Percentiles rank a stretch among this genome's conserved stretches.
Conservation (phyloP, 495 filamentous ascomycete species). For the Rhypophila decipiens region DNA sequence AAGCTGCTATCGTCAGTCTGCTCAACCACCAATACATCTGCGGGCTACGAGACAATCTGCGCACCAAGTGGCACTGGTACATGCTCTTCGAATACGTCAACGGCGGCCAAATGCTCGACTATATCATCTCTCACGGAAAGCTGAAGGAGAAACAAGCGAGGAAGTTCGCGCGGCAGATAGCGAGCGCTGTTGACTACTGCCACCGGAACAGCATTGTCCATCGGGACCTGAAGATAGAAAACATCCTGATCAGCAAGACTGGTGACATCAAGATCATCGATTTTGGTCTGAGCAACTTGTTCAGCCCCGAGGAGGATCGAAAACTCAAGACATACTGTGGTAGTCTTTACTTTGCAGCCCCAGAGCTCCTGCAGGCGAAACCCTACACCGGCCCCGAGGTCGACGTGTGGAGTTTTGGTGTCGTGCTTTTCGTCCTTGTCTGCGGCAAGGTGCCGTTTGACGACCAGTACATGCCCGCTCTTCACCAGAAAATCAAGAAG, state of each 20-base stretch:
- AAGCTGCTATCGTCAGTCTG: slow-evolving; percentile 94
- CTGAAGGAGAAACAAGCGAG: slow-evolving; percentile 98
- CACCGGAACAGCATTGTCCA: slow-evolving; percentile 99
- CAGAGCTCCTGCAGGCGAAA: slow-evolving; percentile 87
- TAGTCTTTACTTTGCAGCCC: slow-evolving; percentile 95
- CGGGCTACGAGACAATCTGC: slow-evolving; percentile 89
- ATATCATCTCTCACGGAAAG: slow-evolving; percentile 97
- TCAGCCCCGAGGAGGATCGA: slow-evolving; percentile 69
- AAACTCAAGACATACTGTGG: slow-evolving; percentile 93
- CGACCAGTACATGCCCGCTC: slow-evolving; percentile 97
- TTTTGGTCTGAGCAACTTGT: slow-evolving; percentile 96
- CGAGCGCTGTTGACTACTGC: slow-evolving; percentile 97
- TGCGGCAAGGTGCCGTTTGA: slow-evolving; percentile 99
- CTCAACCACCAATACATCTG: slow-evolving; percentile 96
- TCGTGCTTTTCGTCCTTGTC: slow-evolving; percentile 96
- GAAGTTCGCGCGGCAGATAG: slow-evolving; percentile 96
- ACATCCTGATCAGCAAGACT: slow-evolving; percentile 98
- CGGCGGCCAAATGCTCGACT: slow-evolving; percentile 98
- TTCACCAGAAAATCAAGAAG: slow-evolving; percentile 99
- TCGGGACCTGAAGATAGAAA: slow-evolving; percentile 96
- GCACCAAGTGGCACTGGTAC: slow-evolving; percentile 98
- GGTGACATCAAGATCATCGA: slow-evolving; percentile 99
- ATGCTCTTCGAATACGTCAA: slow-evolving; percentile 99
- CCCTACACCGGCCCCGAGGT: slow-evolving; percentile 96
- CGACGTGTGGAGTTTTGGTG: slow-evolving; percentile 98